Conservation (phyloP, 805 yeast genomes). For the Cephaloascus fragrans region DNA sequence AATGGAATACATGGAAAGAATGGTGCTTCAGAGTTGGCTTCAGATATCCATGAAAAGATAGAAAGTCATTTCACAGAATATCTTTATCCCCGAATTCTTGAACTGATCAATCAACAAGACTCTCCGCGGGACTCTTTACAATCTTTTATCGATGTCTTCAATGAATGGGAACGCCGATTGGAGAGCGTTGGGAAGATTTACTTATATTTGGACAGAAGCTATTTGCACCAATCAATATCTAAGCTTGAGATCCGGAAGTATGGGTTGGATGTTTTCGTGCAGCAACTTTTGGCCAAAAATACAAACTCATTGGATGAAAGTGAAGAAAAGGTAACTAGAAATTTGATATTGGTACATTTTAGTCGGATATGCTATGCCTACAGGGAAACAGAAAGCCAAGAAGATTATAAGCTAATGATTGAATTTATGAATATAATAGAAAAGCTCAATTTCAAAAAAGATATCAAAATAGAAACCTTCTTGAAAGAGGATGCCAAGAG, state of each 20-base stretch:
- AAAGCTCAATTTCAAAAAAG: slow-evolving; percentile 11
- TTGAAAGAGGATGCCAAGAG: not conserved
- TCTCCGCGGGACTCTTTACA: no score
- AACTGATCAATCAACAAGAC: no score
- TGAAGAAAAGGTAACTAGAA: slow-evolving; percentile 2
- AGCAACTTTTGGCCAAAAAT: slow-evolving; percentile 5
- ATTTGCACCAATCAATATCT: slow-evolving; percentile 21
- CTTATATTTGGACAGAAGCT: slow-evolving; percentile 23
- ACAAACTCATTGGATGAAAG: slow-evolving; percentile 4
- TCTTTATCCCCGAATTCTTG: not conserved
- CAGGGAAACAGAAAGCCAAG: not conserved
- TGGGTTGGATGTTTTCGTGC: slow-evolving; percentile 14
- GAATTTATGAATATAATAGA: slow-evolving; percentile 10
- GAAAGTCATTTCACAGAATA: not conserved
- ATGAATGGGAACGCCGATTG: slow-evolving; percentile 16
- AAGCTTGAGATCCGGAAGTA: slow-evolving; percentile 14
- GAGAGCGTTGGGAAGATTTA: slow-evolving; percentile 17
- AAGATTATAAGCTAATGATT: slow-evolving; percentile 3
- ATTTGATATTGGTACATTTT: not conserved
- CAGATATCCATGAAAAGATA: not conserved
- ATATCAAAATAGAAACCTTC: slow-evolving; percentile 5
- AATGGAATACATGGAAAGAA: no score
- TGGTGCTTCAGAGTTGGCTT: not conserved
- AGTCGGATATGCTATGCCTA: not conserved
- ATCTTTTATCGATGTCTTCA: slow-evolving; percentile 3